phyloP scores from a whole-genome alignment of 2,329 filamentous ascomycete species.

The Monilinia laxa region DNA sequence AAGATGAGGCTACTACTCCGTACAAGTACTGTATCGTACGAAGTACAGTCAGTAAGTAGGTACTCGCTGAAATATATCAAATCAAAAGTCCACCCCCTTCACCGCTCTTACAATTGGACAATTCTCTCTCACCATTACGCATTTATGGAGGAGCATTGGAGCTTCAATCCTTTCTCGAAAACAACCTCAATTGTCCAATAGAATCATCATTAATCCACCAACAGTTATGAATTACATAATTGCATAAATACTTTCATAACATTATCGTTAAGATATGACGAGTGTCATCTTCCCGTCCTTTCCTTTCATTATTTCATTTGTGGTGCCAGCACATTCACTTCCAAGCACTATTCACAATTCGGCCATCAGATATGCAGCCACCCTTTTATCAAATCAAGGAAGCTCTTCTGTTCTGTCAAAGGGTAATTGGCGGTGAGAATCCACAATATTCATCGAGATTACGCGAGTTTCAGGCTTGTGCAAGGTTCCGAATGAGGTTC shows the following conservation, averaged over 20 bases:
- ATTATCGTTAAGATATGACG: background rate
- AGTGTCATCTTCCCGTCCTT: conserved; percentile 21
- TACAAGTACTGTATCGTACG: too few species aligned
- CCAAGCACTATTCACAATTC: conserved; percentile 32
- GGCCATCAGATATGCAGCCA: conserved; percentile 40
- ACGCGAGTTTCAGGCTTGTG: conserved; percentile 28
- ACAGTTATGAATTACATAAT: background rate
- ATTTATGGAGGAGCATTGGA: too few species aligned
- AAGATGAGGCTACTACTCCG: conserved; percentile 29
- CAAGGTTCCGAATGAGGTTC: conserved; percentile 28
- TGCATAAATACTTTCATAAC: conserved; percentile 1
- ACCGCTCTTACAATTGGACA: conserved; percentile 24
- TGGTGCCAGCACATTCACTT: conserved; percentile 38
- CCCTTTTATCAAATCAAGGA: conserved; percentile 25
- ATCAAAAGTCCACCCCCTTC: conserved; percentile 23
- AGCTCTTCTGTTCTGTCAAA: conserved; percentile 23
- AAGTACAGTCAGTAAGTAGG: too few species aligned
- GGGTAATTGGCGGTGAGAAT: conserved; percentile 36
- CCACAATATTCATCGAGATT: conserved; percentile 21
- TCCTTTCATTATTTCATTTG: conserved; percentile 32
- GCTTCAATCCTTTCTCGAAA: background rate
- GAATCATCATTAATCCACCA: background rate
- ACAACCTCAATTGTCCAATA: background rate
- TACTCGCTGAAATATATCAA: too few species aligned
- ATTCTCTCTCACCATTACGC: conserved; percentile 23